Conservation (phyloP, 2,329 filamentous ascomycete genomes). For the Venturia oleaginea region DNA sequence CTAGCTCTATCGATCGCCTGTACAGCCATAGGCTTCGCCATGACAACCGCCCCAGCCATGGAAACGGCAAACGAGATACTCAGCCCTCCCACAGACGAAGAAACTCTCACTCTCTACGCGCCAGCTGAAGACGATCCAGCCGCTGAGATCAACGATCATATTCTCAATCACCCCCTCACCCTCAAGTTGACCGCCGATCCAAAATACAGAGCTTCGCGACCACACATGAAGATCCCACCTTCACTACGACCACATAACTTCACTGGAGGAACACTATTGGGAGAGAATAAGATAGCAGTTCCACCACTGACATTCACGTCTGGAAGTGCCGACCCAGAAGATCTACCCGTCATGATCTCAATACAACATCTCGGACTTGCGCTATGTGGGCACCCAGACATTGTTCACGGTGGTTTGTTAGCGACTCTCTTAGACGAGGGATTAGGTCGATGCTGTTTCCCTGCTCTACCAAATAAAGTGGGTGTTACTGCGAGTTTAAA, state of each 20-base stretch:
- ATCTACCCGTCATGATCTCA: slow-evolving; percentile 54
- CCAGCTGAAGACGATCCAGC: slow-evolving; percentile 39
- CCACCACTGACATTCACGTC: slow-evolving; percentile 67
- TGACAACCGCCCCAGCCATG: slow-evolving; percentile 46
- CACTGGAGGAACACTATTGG: slow-evolving; percentile 70
- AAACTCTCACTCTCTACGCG: slow-evolving; percentile 61
- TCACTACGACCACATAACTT: slow-evolving; percentile 63
- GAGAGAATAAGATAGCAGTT: slow-evolving; percentile 66
- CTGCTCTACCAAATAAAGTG: slow-evolving; percentile 75
- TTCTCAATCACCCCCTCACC: slow-evolving; percentile 68
- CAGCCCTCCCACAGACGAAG: slow-evolving; percentile 53
- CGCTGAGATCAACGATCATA: slow-evolving; percentile 57
- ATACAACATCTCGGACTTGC: slow-evolving; percentile 70
- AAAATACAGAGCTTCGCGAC: slow-evolving; percentile 65
- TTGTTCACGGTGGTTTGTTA: slow-evolving; percentile 82
- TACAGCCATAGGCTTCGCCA: slow-evolving; percentile 45
- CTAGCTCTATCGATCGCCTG: slow-evolving; percentile 41
- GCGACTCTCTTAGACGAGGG: slow-evolving; percentile 93
- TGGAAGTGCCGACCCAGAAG: slow-evolving; percentile 39
- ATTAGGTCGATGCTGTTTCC: slow-evolving; percentile 78
- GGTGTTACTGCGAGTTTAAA: slow-evolving; percentile 80
- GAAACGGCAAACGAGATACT: slow-evolving; percentile 41
- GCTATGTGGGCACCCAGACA: slow-evolving; percentile 81
- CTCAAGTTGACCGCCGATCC: slow-evolving; percentile 57
- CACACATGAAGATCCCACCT: slow-evolving; percentile 76